phyloP scores from a whole-genome alignment of 495 filamentous ascomycete genomes.

The Penicillium mononematosum region DNA sequence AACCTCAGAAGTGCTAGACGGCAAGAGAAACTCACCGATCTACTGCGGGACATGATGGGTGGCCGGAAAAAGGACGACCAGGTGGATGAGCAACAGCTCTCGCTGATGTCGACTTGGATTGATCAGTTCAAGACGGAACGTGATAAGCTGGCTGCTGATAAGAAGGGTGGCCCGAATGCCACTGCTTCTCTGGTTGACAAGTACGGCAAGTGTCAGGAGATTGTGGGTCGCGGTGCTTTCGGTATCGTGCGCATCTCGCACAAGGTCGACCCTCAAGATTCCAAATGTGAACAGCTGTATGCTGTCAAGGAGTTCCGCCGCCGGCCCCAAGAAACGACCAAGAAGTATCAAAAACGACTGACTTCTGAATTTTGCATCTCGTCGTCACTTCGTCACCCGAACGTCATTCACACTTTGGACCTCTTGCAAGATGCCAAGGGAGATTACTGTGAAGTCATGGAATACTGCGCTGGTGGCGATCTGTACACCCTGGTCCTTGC shows the following conservation, averaged over 20 bases:
- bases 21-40: constrained; percentile 92
- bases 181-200: constrained; percentile 89
- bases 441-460: constrained; percentile 99
- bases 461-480: constrained; percentile 96
- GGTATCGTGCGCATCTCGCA: constrained; percentile 98
- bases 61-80: constrained; percentile 63
- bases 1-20: constrained; percentile 81
- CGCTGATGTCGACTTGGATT: constrained; percentile 92
- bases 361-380: constrained; percentile 99
- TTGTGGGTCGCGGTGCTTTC: constrained; percentile 96
- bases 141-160: constrained; percentile 71
- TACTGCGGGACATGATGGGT: constrained; percentile 80
- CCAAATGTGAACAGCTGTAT: constrained; percentile 82
- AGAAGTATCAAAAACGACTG: constrained; percentile 96
- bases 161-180: constrained; percentile 72
- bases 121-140: constrained; percentile 89
- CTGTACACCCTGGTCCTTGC: constrained; percentile 92
- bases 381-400: constrained; percentile 91
- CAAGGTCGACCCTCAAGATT: constrained; percentile 81
- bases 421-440: constrained; percentile 94
- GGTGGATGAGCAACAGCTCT: constrained; percentile 77
- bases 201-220: constrained; percentile 98
- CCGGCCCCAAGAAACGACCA: constrained; percentile 85
- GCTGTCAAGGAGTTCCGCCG: constrained; percentile 98
- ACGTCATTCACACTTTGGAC: constrained; percentile 97